These are phyloP conservation scores for Globisporangium solare DNA, from an alignment of 352 stramenopile species.

Conservation along the genomic window DNA sequence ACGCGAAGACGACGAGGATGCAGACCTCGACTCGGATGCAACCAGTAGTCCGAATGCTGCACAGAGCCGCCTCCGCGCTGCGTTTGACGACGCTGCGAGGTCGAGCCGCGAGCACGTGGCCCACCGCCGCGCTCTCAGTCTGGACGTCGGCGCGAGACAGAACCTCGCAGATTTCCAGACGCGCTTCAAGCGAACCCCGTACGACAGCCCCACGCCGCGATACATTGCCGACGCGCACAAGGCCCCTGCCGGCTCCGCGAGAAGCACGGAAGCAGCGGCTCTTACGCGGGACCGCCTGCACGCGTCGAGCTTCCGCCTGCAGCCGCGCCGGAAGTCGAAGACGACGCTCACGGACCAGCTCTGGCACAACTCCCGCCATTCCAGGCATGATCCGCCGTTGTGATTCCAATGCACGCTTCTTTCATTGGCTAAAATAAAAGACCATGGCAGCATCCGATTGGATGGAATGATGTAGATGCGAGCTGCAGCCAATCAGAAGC, in stretches of 20 bases:
- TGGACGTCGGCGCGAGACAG: background rate
- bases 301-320: conserved; percentile 2
- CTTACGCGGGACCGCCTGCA: background rate
- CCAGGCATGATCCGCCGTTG: background rate
- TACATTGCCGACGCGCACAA: no score
- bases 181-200: background rate
- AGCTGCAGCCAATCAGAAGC: background rate
- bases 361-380: conserved; percentile 8
- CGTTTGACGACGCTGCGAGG: background rate
- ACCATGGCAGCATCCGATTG: background rate
- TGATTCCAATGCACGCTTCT: no score
- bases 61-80: no score
- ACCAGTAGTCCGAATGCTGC: no score
- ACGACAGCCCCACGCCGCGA: background rate
- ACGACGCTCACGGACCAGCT: conserved; percentile 15
- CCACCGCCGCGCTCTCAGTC: background rate
- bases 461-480: no score
- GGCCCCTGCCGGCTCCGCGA: no score
- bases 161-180: conserved; percentile 1
- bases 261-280: background rate
- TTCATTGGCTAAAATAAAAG: conserved; percentile 5
- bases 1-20: background rate
- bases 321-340: conserved; percentile 1
- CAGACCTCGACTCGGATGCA: background rate
- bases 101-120: background rate